Conservation (phyloP, 2,329 filamentous ascomycete species). For the Cryoendolithus antarcticus region DNA sequence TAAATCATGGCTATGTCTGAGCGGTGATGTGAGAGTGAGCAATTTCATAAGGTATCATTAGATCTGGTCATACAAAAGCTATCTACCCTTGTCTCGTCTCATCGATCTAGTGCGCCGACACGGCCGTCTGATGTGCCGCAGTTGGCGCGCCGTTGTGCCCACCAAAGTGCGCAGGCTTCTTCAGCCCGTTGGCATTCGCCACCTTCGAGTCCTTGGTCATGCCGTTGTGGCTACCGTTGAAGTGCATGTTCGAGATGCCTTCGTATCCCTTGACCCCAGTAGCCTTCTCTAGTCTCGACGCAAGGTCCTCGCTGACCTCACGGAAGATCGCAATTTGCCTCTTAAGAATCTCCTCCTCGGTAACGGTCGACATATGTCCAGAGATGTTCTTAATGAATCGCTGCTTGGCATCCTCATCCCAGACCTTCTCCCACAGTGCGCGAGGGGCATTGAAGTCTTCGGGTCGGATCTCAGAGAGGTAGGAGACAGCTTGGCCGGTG, state of each 20-base stretch:
- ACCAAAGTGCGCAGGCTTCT: background rate
- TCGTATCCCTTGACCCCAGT: constrained; percentile 49
- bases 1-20: too few species aligned
- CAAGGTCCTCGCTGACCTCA: constrained; percentile 48
- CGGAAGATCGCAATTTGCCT: constrained; percentile 54
- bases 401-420: constrained; percentile 44
- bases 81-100: too few species aligned
- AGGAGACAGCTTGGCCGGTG: constrained; percentile 35
- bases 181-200: constrained; percentile 40
- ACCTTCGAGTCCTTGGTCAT: constrained; percentile 39
- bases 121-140: too few species aligned
- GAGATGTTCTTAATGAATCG: constrained; percentile 49
- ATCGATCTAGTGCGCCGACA: too few species aligned
- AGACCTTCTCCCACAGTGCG: constrained; percentile 49
- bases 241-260: constrained; percentile 42
- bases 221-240: constrained; percentile 51
- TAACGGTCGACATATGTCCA: constrained; percentile 49
- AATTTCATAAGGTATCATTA: too few species aligned
- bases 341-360: constrained; percentile 48
- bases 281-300: constrained; percentile 47
- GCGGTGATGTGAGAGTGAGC: too few species aligned
- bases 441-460: constrained; percentile 46
- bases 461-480: constrained; percentile 39
- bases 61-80: too few species aligned
- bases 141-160: too few species aligned